Evolutionary conservation across 129 eudicot genomes (phyloP).

Genomic region (Kitagawia praeruptora): DNA sequence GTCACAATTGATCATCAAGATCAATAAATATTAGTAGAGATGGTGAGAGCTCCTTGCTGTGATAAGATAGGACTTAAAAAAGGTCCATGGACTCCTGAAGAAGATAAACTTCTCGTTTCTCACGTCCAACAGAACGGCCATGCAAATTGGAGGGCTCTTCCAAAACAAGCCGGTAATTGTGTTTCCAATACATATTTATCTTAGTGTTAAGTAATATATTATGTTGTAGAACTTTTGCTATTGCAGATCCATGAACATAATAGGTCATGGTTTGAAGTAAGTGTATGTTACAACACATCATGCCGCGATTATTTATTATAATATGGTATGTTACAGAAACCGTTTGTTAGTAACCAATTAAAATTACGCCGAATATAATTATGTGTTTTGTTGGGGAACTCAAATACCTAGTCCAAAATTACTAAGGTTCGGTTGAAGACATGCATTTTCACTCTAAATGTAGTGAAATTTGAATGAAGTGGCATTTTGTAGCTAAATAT

Average conservation of each 20-base stretch:
- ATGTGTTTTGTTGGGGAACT: neutral
- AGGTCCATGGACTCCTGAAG: slow-evolving; percentile 34
- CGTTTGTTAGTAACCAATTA: no score
- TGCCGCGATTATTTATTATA: no score
- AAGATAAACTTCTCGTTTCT: slow-evolving; percentile 26
- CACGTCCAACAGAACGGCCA: slow-evolving; percentile 24
- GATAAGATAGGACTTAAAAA: slow-evolving; percentile 24
- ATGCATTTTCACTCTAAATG: neutral
- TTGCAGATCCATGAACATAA: no score
- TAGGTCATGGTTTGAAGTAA: no score
- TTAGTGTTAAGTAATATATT: neutral
- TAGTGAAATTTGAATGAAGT: neutral
- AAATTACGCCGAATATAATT: no score
- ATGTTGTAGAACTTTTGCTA: neutral
- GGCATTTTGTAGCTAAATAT: no score
- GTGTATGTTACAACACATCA: no score
- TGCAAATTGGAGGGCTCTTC: slow-evolving; percentile 35
- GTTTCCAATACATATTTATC: neutral
- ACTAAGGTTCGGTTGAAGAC: neutral
- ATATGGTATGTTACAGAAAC: no score
- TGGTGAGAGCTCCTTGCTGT: slow-evolving; percentile 28
- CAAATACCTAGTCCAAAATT: neutral
- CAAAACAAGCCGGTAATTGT: slow-evolving; percentile 20
- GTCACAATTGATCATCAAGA: neutral
- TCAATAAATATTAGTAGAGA: slow-evolving; percentile 1